Evolutionary conservation across 2,329 filamentous ascomycete genomes (phyloP).

Genomic region (Aotearoamyces nothofagi): DNA sequence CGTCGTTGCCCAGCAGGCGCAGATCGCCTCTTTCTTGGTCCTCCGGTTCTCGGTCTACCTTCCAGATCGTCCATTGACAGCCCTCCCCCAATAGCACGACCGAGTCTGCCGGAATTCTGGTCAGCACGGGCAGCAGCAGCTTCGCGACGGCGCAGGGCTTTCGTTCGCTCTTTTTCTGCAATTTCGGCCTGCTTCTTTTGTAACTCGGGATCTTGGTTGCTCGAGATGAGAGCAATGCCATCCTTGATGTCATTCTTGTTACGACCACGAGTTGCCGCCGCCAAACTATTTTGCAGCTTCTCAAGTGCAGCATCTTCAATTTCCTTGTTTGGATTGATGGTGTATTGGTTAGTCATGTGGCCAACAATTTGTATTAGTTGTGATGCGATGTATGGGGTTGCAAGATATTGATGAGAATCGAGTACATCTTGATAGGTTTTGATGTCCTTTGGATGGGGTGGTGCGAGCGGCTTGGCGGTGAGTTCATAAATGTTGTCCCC

Average conservation of each 20-base stretch:
- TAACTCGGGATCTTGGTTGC: slow-evolving; percentile 60
- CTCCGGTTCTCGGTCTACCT: slow-evolving; percentile 30
- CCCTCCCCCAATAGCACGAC: slow-evolving; percentile 33
- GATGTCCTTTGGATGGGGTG: slow-evolving; percentile 26
- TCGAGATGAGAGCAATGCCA: slow-evolving; percentile 50
- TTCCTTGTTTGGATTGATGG: slow-evolving; percentile 49
- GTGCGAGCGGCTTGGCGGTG: slow-evolving; percentile 53
- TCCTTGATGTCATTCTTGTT: slow-evolving; percentile 36
- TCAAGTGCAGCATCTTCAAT: slow-evolving; percentile 59
- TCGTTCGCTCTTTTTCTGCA: slow-evolving; percentile 58
- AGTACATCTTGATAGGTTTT: slow-evolving; percentile 50
- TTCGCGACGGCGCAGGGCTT: slow-evolving; percentile 49
- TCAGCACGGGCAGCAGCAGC: slow-evolving; percentile 50
- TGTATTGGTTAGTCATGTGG: slow-evolving; percentile 60
- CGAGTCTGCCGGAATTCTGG: slow-evolving; percentile 30
- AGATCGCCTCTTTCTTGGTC: slow-evolving; percentile 36
- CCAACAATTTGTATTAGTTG: slow-evolving; percentile 58
- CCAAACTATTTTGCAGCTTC: slow-evolving; percentile 51
- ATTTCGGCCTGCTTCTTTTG: slow-evolving; percentile 59
- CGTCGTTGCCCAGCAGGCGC: slow-evolving; percentile 27
- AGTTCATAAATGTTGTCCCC: slow-evolving; percentile 66
- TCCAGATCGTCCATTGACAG: slow-evolving; percentile 58
- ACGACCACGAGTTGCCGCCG: slow-evolving; percentile 41
- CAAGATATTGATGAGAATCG: slow-evolving; percentile 64
- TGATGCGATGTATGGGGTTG: slow-evolving; percentile 52